Percentiles rank a stretch among this genome's conserved stretches.
phyloP scores from a whole-genome alignment of 2,329 filamentous ascomycete species.

The Ophiostoma tasmaniense region DNA sequence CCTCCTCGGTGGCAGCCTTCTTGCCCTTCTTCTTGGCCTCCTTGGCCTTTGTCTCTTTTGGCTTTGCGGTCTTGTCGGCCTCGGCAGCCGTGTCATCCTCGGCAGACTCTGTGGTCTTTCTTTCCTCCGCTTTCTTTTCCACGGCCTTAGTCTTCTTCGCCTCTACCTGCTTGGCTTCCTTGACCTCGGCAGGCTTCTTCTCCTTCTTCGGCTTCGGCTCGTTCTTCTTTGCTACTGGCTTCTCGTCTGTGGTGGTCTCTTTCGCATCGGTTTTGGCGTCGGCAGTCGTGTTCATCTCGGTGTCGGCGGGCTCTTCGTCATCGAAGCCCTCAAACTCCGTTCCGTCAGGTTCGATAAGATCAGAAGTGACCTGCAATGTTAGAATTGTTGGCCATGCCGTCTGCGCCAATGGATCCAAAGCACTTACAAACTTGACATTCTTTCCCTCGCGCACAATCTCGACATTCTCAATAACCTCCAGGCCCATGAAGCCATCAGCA shows the following conservation, averaged over 20 bases:
- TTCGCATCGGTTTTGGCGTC: neutral
- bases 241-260: neutral
- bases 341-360: constrained; percentile 24
- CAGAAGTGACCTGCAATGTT: constrained; percentile 24
- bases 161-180: neutral
- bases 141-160: neutral
- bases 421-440: constrained; percentile 47
- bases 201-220: constrained; percentile 18
- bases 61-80: neutral
- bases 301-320: constrained; percentile 23
- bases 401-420: no score
- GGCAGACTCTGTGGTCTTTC: neutral
- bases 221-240: constrained; percentile 16
- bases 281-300: neutral
- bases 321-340: constrained; percentile 28
- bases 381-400: neutral
- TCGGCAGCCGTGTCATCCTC: neutral
- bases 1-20: neutral
- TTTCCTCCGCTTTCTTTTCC: neutral
- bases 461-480: constrained; percentile 88
- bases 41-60: neutral
- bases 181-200: neutral
- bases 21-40: constrained; percentile 12
- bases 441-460: constrained; percentile 65
- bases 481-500: constrained; percentile 84